These are phyloP conservation scores for Grigorovia jiainica DNA, from an alignment of 805 yeast genomes.

Conservation along the genomic window DNA sequence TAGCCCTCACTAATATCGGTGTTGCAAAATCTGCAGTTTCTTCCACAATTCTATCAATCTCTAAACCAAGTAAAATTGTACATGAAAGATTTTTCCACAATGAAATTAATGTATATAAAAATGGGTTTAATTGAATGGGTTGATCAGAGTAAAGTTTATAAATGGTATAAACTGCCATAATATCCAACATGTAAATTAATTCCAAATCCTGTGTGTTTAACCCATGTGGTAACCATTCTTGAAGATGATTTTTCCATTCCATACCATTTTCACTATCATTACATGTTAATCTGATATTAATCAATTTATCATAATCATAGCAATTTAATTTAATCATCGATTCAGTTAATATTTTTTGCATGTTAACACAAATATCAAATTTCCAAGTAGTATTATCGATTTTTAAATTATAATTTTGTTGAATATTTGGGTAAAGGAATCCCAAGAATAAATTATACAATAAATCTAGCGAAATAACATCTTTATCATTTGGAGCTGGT, in stretches of 20 bases:
- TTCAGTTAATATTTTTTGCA: slow-evolving; percentile 21
- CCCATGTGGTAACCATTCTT: slow-evolving; percentile 29
- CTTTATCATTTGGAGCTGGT: slow-evolving; percentile 49
- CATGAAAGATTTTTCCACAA: slow-evolving; percentile 61
- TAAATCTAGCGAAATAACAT: slow-evolving; percentile 46
- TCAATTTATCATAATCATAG: slow-evolving; percentile 17
- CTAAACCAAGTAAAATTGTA: slow-evolving; percentile 49
- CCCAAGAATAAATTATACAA: slow-evolving; percentile 44
- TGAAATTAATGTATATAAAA: slow-evolving; percentile 44
- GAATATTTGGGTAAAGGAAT: slow-evolving; percentile 21
- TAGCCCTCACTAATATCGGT: slow-evolving; percentile 39
- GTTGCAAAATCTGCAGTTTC: slow-evolving; percentile 29
- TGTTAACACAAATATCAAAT: slow-evolving; percentile 20
- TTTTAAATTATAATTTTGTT: slow-evolving; percentile 6
- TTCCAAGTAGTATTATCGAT: slow-evolving; percentile 15
- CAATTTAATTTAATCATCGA: slow-evolving; percentile 19
- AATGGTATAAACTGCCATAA: slow-evolving; percentile 36
- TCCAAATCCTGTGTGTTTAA: slow-evolving; percentile 34
- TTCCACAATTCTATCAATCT: slow-evolving; percentile 46
- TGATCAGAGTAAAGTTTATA: slow-evolving; percentile 33
- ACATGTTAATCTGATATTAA: not conserved
- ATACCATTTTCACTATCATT: slow-evolving; percentile 1
- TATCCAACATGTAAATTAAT: slow-evolving; percentile 37
- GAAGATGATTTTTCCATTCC: slow-evolving; percentile 28
- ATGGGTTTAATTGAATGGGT: slow-evolving; percentile 47